Evolutionary conservation across 2,329 filamentous ascomycete species (phyloP).

Genomic region (Penicillium sp.): DNA sequence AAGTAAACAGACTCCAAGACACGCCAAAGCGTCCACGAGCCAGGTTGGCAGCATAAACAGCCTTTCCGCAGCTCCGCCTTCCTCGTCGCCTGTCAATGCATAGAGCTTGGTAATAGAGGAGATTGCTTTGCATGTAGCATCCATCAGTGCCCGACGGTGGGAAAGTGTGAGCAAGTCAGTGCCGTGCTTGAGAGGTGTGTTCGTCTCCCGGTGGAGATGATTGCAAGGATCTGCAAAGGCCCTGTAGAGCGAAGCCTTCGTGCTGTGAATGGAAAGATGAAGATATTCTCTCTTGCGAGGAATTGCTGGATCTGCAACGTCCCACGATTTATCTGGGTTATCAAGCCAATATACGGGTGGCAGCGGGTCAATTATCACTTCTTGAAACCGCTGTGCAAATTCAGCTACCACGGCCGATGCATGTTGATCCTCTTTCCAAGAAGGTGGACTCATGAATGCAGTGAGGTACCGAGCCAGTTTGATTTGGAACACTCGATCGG

Average conservation of each 20-base stretch:
- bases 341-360: conserved; percentile 21
- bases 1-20: conserved; percentile 23
- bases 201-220: conserved; percentile 17
- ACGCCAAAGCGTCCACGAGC: conserved; percentile 21
- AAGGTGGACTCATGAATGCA: conserved; percentile 28
- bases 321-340: conserved; percentile 22
- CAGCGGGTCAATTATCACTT: conserved; percentile 24
- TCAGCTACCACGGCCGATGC: conserved; percentile 19
- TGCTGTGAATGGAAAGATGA: conserved; percentile 18
- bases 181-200: conserved; percentile 10
- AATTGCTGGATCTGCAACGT: conserved; percentile 14
- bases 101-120: conserved; percentile 20
- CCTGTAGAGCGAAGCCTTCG: conserved; percentile 22
- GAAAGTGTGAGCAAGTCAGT: conserved; percentile 22
- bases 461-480: conserved; percentile 25
- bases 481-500: conserved; percentile 26
- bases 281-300: conserved; percentile 20
- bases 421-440: conserved; percentile 24
- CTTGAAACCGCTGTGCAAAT: conserved; percentile 27
- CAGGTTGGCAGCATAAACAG: conserved; percentile 20
- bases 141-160: conserved; percentile 25
- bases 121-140: conserved; percentile 20
- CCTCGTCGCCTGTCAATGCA: conserved; percentile 15
- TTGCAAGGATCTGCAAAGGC: conserved; percentile 27
- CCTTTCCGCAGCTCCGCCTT: conserved; percentile 15